Percentiles rank a stretch among this genome's conserved stretches.
Evolutionary conservation across 441 rosid genomes (phyloP).

Genomic region (Eruca vesicaria): DNA sequence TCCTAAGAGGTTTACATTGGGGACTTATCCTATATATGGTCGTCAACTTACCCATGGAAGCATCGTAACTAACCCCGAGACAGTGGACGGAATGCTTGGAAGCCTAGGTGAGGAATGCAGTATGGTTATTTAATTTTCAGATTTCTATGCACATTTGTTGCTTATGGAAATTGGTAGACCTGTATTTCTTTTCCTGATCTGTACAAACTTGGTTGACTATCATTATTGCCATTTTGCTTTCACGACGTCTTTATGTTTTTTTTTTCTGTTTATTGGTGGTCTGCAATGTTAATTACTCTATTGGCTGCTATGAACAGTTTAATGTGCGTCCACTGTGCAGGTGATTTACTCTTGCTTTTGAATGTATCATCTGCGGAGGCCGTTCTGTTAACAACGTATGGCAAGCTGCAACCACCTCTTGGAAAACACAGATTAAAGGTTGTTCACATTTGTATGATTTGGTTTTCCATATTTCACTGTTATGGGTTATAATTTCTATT

Average conservation of each 20-base stretch:
- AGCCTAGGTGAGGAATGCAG: constrained; percentile 68
- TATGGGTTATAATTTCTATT: constrained; percentile 10
- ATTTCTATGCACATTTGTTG: neutral
- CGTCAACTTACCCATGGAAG: constrained; percentile 69
- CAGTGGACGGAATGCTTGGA: constrained; percentile 85
- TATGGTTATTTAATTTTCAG: constrained; percentile 1
- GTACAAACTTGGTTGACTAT: neutral
- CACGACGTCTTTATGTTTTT: neutral
- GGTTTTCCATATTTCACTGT: neutral
- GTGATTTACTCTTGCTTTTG: constrained; percentile 78
- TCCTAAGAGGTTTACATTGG: constrained; percentile 76
- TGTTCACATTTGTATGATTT: constrained; percentile 9
- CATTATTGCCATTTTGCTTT: constrained; percentile 2
- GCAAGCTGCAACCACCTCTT: constrained; percentile 94
- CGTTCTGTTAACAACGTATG: constrained; percentile 74
- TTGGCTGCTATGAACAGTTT: neutral
- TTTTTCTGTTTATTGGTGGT: constrained; percentile 10
- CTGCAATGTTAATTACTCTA: neutral
- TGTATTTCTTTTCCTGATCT: constrained; percentile 3
- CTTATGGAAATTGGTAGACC: neutral
- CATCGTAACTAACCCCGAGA: constrained; percentile 64
- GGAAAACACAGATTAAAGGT: constrained; percentile 96
- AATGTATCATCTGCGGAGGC: constrained; percentile 65
- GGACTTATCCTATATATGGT: constrained; percentile 60
- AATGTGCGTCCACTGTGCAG: constrained; percentile 42